Evolutionary conservation across 2,329 filamentous ascomycete genomes (phyloP), one percentile per base, ranked within the genome.

Genomic region (Biscogniauxia sp.): DNA sequence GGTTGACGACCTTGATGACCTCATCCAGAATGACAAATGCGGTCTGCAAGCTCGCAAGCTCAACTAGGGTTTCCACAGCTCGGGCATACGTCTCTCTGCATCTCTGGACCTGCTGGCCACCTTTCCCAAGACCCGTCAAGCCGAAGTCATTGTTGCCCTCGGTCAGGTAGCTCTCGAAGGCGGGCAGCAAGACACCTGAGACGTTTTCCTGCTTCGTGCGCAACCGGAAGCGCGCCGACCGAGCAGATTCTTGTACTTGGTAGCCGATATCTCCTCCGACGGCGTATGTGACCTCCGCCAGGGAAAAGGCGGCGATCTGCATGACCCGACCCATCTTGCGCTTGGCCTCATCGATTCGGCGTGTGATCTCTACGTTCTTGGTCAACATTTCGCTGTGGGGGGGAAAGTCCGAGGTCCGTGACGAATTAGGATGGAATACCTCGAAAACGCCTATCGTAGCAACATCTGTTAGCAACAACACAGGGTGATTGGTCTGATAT

Each of bases 321-420:
- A 99, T 99, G 45, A 99, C 95, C 37, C 94, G 87, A 60, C 95
- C 95, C 94, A 99, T 99, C 82, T 99, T 99, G 70, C 93, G 91
- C 79, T 99, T 99, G 51, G 95, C 95, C 77, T 99, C 95, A 80
- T 99, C 94, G 78, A 99, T 99, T 73, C 95, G 90, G 75, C 88
- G 88, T 55, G 95, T 97, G 72, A 99, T 99, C 72, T 99, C 95
- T 92, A 75, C 19, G 15, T 20, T 3, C 11, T 17, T 20, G 6
- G 20, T 65, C 19, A 64, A 57, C 32, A 57, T 52, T 45, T 25
- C 20, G 51, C 53, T 53, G 53, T 51, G 54, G 2, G 9, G 32
- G 28, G n/a, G n/a, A n/a, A n/a, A 23, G 28, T 32, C 15, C 23
- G 49, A 51, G 28, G 3, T 11, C 26, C 20, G 53, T 2, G 5